These are phyloP conservation scores for Geotrichum aggregatum DNA, from an alignment of 1,139 yeast species.

Conservation along the genomic window DNA sequence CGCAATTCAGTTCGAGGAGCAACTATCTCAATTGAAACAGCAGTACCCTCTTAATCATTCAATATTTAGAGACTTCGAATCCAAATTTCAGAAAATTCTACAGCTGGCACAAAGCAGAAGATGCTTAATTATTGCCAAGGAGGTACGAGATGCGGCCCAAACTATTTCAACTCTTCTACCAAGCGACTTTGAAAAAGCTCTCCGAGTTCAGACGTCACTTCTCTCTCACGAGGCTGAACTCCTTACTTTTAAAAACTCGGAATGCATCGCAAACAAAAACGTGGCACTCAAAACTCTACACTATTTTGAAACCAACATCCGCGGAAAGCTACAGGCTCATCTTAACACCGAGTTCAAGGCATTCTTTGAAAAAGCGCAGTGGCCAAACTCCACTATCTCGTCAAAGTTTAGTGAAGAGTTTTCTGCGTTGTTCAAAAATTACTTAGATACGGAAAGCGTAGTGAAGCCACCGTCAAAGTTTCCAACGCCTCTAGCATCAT, in stretches of 20 bases:
- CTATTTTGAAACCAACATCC: constrained; percentile 4
- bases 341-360: constrained; percentile 1
- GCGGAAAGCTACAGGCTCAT: constrained; percentile 10
- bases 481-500: constrained; percentile 55
- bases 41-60: constrained; percentile 3
- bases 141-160: constrained; percentile 6
- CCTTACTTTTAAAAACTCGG: neutral
- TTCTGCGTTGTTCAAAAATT: neutral
- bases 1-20: constrained; percentile 1
- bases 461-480: neutral
- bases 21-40: neutral
- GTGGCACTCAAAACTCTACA: constrained; percentile 13
- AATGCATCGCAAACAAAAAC: constrained; percentile 1
- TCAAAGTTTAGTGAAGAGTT: constrained; percentile 6
- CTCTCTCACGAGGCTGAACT: constrained; percentile 5
- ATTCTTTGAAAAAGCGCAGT: constrained; percentile 8
- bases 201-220: neutral
- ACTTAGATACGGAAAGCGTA: constrained; percentile 8
- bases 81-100: neutral
- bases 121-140: constrained; percentile 7
- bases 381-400: constrained; percentile 17
- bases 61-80: neutral
- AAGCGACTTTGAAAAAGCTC: constrained; percentile 8
- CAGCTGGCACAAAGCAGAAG: constrained; percentile 5
- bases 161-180: neutral